Evolutionary conservation across 2,329 filamentous ascomycete genomes (phyloP).

Genomic region (Ophidiomyces ophidiicola): DNA sequence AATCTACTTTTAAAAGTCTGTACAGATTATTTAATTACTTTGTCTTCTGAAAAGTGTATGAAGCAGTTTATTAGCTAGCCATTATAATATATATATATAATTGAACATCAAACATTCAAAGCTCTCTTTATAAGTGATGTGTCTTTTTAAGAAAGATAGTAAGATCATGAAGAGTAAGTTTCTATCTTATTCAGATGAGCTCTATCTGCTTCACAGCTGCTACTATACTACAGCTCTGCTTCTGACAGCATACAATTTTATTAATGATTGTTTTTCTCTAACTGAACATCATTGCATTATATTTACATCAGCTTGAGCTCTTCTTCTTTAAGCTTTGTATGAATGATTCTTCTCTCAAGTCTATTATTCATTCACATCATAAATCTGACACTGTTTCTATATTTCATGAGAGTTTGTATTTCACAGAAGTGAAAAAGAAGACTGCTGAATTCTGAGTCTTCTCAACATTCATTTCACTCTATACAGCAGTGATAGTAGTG

Average conservation of each 20-base stretch:
- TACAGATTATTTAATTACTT: too few relatives aligned
- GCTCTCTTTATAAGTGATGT: too few relatives aligned
- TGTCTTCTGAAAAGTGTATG: too few relatives aligned
- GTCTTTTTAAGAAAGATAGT: too few relatives aligned
- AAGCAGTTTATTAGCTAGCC: too few relatives aligned
- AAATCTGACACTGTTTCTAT: not conserved
- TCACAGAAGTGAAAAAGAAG: not conserved
- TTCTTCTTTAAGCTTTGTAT: not conserved
- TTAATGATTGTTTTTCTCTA: not conserved
- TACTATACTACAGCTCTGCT: too few relatives aligned
- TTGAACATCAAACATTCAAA: too few relatives aligned
- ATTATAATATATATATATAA: too few relatives aligned
- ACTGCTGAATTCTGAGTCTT: not conserved
- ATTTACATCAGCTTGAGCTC: not conserved
- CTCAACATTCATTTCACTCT: not conserved
- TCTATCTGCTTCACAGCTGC: too few relatives aligned
- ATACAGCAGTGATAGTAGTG: not conserved
- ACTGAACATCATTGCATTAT: not conserved
- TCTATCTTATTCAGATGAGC: too few relatives aligned
- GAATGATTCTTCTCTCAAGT: not conserved
- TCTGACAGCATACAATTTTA: not conserved
- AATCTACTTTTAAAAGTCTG: too few relatives aligned
- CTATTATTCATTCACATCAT: not conserved
- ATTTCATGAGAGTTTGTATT: not conserved
- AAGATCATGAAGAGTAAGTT: too few relatives aligned